phyloP scores from a whole-genome alignment of 2,329 filamentous ascomycete genomes.

The Exutisphaerella laricina region DNA sequence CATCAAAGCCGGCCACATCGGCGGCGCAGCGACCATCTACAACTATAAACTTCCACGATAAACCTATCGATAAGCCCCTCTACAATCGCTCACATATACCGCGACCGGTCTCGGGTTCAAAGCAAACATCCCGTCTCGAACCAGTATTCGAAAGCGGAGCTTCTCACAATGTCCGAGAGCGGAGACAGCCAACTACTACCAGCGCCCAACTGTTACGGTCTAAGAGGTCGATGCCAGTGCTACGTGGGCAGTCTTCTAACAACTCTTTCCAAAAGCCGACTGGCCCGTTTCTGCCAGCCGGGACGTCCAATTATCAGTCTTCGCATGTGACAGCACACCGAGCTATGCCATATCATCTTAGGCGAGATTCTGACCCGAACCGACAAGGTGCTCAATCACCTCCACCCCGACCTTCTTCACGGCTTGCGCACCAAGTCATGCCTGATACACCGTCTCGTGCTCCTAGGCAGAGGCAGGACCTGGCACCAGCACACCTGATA shows the following conservation, averaged over 20 bases:
- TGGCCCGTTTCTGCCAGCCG: constrained; percentile 73
- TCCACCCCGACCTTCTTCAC: constrained; percentile 42
- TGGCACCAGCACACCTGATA: constrained; percentile 47
- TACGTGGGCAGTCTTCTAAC: constrained; percentile 42
- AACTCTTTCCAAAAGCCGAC: constrained; percentile 57
- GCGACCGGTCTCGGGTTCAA: constrained; percentile 57
- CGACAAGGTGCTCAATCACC: constrained; percentile 41
- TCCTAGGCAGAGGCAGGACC: constrained; percentile 31
- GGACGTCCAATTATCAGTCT: constrained; percentile 65
- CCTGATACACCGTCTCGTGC: constrained; percentile 47
- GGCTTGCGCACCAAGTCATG: constrained; percentile 44
- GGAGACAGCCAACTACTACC: constrained; percentile 47
- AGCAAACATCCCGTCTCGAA: constrained; percentile 63
- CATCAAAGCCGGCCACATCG: constrained; percentile 48
- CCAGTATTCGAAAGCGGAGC: constrained; percentile 87
- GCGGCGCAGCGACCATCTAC: constrained; percentile 70
- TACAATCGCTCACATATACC: constrained; percentile 64
- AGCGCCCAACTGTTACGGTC: constrained; percentile 51
- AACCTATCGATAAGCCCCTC: constrained; percentile 42
- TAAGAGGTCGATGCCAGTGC: constrained; percentile 56
- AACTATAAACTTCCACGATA: constrained; percentile 87
- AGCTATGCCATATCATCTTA: constrained; percentile 59
- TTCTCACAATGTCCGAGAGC: constrained; percentile 59
- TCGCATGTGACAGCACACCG: constrained; percentile 70
- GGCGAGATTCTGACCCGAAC: constrained; percentile 71